Percentiles rank a stretch among this genome's conserved stretches.
Evolutionary conservation across 495 filamentous ascomycete species (phyloP).

Genomic region (Penicillium daleae): DNA sequence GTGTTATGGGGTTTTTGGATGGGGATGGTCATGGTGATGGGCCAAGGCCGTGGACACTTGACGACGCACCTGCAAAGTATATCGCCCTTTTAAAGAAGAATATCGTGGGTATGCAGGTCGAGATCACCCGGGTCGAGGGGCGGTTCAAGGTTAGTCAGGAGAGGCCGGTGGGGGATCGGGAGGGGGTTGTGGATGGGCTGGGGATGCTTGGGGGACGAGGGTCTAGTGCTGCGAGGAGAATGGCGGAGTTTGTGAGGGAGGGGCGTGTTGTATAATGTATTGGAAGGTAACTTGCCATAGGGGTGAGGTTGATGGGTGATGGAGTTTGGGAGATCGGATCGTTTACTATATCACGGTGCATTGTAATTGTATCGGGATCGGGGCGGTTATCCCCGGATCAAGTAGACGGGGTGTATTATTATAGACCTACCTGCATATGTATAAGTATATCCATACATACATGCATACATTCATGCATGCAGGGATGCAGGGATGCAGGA

Average conservation of each 20-base stretch:
- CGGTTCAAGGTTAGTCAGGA: slow-evolving; percentile 63
- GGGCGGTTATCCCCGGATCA: not conserved
- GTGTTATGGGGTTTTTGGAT: slow-evolving; percentile 47
- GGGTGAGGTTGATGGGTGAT: not conserved
- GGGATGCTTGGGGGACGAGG: slow-evolving; percentile 13
- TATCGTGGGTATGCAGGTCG: slow-evolving; percentile 55
- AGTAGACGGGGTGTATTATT: not conserved
- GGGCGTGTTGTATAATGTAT: not conserved
- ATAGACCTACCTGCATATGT: no score
- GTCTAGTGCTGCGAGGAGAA: slow-evolving; percentile 17
- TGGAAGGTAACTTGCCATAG: not conserved
- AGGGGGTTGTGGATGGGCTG: slow-evolving; percentile 54
- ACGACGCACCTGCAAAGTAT: slow-evolving; percentile 51
- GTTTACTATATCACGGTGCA: not conserved
- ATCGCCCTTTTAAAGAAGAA: slow-evolving; percentile 49
- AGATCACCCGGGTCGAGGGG: slow-evolving; percentile 49
- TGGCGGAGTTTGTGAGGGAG: slow-evolving; percentile 25
- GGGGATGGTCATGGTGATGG: slow-evolving; percentile 10
- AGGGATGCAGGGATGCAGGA: no score
- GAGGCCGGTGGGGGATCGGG: slow-evolving; percentile 41
- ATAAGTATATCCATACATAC: no score
- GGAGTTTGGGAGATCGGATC: not conserved
- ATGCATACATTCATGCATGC: not conserved
- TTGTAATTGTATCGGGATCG: not conserved
- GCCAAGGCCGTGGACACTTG: slow-evolving; percentile 46